Percentiles rank a stretch among this genome's conserved stretches.
Conservation (phyloP, 164 flowering plant genomes). For the Vitis amurensis region DNA sequence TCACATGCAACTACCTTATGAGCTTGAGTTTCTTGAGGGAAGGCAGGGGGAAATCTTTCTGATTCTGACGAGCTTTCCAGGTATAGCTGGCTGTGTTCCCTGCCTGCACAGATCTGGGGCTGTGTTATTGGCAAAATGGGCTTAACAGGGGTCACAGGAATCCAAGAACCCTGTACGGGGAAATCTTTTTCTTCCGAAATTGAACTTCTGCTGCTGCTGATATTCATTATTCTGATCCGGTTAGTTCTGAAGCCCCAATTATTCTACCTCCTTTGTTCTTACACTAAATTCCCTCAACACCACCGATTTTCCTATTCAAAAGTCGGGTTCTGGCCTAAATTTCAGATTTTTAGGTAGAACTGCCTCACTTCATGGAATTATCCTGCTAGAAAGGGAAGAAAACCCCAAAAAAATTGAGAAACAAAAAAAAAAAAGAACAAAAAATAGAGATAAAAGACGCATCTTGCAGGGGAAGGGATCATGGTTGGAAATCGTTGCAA, state of each 20-base stretch:
- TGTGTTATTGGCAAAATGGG: conserved; percentile 22
- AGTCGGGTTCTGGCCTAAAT: background rate
- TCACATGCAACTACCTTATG: background rate
- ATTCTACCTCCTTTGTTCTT: background rate
- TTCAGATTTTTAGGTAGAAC: background rate
- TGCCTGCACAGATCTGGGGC: conserved; percentile 15
- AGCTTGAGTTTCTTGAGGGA: conserved; percentile 7
- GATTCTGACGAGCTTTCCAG: conserved; percentile 10
- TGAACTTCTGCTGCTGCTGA: conserved; percentile 10
- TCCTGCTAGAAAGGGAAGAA: background rate
- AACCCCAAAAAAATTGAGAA: background rate
- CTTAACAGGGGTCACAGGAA: conserved; percentile 44
- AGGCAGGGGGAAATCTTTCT: conserved; percentile 8
- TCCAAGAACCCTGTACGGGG: conserved; percentile 32
- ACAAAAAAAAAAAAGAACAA: background rate
- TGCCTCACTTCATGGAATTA: background rate
- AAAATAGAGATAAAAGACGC: background rate
- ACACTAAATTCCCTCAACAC: background rate
- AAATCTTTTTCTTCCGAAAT: conserved; percentile 14
- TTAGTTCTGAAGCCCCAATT: background rate
- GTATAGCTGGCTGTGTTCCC: conserved; percentile 13
- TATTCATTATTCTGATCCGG: conserved; percentile 16
- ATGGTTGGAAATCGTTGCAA: too few species aligned
- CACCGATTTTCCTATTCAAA: background rate
- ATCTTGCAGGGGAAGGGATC: too few species aligned